phyloP scores from a whole-genome alignment of 2,329 filamentous ascomycete species.

The Zalaria obscura region DNA sequence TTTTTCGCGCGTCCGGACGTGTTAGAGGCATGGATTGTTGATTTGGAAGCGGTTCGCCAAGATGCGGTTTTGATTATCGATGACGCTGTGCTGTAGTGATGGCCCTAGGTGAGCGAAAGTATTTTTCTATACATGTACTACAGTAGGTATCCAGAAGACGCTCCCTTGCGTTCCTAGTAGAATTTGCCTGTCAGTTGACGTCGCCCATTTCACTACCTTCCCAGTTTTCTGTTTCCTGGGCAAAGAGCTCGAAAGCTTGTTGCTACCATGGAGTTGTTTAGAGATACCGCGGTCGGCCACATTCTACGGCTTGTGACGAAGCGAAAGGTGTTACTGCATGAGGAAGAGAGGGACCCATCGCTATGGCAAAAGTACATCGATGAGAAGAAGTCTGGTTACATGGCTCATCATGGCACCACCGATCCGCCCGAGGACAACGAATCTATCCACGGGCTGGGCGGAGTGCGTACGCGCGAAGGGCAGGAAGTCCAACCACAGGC shows the following conservation, averaged over 20 bases:
- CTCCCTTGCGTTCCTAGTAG: neutral
- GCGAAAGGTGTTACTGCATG: conserved; percentile 25
- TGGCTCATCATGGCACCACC: conserved; percentile 30
- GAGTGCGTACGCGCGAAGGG: conserved; percentile 13
- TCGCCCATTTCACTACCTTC: neutral
- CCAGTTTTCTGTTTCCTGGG: neutral
- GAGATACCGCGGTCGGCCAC: conserved; percentile 29
- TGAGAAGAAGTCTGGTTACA: conserved; percentile 33
- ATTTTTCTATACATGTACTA: neutral
- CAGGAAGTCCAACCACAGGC: conserved; percentile 1
- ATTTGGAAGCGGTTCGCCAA: too few relatives aligned
- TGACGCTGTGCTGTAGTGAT: too few relatives aligned
- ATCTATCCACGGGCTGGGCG: conserved; percentile 13
- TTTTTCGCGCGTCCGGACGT: too few relatives aligned
- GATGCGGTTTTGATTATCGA: too few relatives aligned
- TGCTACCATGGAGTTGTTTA: conserved; percentile 21
- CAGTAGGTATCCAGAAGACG: neutral
- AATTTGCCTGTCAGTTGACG: neutral
- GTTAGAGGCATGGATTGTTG: too few relatives aligned
- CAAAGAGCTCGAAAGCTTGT: neutral
- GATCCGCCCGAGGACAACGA: conserved; percentile 19
- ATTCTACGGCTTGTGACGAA: conserved; percentile 24
- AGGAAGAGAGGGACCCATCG: conserved; percentile 32
- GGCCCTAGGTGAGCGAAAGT: too few relatives aligned
- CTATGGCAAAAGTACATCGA: conserved; percentile 36